Conservation (phyloP, 2,329 filamentous ascomycete genomes). For the Ophiostoma piceae region DNA sequence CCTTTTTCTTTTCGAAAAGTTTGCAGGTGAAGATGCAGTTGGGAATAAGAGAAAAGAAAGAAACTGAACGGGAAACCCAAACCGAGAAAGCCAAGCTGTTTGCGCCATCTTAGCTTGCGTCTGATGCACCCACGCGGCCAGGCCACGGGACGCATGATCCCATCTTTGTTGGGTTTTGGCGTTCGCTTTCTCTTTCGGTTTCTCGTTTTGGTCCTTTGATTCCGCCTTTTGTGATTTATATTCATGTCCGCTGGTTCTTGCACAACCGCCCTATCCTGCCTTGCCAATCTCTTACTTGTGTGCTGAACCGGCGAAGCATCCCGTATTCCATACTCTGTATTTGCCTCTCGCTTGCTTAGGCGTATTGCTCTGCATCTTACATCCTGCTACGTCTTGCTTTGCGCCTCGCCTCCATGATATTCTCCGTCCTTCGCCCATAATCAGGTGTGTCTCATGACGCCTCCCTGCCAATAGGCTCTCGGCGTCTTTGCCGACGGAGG, state of each 20-base stretch:
- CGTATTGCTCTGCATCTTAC: background rate
- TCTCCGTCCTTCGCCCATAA: background rate
- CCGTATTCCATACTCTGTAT: background rate
- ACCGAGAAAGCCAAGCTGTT: slow-evolving; percentile 3
- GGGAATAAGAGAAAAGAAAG: no score
- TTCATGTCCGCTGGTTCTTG: background rate
- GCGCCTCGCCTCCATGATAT: background rate
- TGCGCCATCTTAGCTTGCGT: slow-evolving; percentile 2
- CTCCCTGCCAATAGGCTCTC: slow-evolving; percentile 4
- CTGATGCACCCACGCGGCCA: background rate
- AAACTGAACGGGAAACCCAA: background rate
- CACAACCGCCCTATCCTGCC: background rate
- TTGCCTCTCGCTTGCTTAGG: slow-evolving; percentile 6
- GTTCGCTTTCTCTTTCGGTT: background rate
- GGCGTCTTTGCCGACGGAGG: slow-evolving; percentile 3
- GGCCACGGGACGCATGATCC: slow-evolving; percentile 13
- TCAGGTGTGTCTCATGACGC: slow-evolving; percentile 4
- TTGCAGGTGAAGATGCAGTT: no score
- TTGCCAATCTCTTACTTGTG: background rate
- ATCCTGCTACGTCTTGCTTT: no score
- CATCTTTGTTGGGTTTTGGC: background rate
- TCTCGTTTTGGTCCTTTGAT: background rate
- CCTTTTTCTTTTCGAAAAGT: background rate
- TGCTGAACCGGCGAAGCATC: background rate
- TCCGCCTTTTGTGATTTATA: background rate